Percentiles rank a stretch among this genome's conserved stretches.
Evolutionary conservation across 2,329 filamentous ascomycete genomes (phyloP).

Genomic region (Beauveria varroae): DNA sequence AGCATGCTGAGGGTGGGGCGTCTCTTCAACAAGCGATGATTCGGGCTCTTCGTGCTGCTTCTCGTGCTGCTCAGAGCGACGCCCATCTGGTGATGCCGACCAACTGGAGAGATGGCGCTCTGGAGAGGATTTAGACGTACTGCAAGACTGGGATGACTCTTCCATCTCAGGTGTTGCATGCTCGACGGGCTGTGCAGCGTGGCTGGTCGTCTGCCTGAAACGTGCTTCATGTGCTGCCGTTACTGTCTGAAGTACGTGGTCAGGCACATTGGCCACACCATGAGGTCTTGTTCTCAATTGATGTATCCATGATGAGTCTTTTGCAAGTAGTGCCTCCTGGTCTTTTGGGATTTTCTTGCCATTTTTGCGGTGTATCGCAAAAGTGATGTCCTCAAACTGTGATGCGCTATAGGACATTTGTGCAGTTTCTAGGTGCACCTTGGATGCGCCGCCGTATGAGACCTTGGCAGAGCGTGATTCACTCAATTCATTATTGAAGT

Average conservation of each 20-base stretch:
- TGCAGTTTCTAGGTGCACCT: background rate
- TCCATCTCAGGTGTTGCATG: background rate
- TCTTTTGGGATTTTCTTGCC: constrained; percentile 29
- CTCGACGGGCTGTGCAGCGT: background rate
- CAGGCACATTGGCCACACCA: constrained; percentile 26
- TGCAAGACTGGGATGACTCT: background rate
- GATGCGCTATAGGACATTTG: constrained; percentile 10
- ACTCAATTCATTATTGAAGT: background rate
- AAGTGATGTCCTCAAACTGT: constrained; percentile 15
- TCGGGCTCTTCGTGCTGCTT: constrained; percentile 8
- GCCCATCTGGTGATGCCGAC: constrained; percentile 15
- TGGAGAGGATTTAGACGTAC: constrained; percentile 8
- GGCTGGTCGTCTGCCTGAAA: background rate
- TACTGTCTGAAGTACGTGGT: constrained; percentile 26
- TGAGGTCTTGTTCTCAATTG: constrained; percentile 18
- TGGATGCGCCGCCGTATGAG: background rate
- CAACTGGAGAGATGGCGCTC: constrained; percentile 16
- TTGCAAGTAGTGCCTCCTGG: constrained; percentile 30
- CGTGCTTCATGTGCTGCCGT: constrained; percentile 13
- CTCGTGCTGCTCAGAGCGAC: background rate
- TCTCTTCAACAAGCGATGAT: constrained; percentile 20
- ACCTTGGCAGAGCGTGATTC: background rate
- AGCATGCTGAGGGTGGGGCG: constrained; percentile 14
- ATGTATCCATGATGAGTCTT: constrained; percentile 29
- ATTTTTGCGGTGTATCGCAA: constrained; percentile 21